A percentile compares a stretch with the other conserved stretches of the same genome.
phyloP scores from a whole-genome alignment of 2,329 filamentous ascomycete genomes.

The Ophiosphaerella korrae region DNA sequence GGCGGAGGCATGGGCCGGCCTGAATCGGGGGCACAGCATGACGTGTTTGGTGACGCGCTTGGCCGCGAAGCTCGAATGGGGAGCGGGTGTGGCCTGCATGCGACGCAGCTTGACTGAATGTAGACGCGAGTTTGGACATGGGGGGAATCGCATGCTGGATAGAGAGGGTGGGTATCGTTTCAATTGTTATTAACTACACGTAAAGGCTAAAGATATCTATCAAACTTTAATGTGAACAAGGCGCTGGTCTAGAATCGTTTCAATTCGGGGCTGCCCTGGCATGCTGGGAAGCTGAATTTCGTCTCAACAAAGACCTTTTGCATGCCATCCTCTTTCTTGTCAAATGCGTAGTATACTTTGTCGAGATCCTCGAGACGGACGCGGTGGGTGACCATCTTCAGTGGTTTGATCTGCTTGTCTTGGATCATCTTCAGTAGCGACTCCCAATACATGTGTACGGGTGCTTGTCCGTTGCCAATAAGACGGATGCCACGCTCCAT shows the following conservation, averaged over 20 bases:
- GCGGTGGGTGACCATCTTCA: conserved; percentile 82
- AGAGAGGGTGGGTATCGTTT: not conserved
- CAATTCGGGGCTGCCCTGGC: conserved; percentile 56
- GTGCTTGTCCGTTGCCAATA: conserved; percentile 71
- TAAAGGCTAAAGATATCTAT: too few species aligned
- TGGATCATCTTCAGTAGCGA: conserved; percentile 72
- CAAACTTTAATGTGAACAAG: too few species aligned
- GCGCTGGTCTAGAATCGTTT: conserved; percentile 47
- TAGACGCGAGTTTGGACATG: too few species aligned
- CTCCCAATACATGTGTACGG: conserved; percentile 84
- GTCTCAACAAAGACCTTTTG: conserved; percentile 79
- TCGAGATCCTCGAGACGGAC: conserved; percentile 59
- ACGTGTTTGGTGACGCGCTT: too few species aligned
- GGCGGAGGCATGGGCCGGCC: too few species aligned
- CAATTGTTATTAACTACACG: not conserved
- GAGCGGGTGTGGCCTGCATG: too few species aligned
- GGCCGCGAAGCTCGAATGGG: too few species aligned
- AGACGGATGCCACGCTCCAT: conserved; percentile 88
- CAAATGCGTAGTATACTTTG: conserved; percentile 64
- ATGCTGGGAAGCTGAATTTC: conserved; percentile 59
- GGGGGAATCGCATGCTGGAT: too few species aligned
- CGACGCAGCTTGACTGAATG: too few species aligned
- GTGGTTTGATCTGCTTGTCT: conserved; percentile 70
- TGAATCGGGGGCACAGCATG: too few species aligned
- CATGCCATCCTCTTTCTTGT: conserved; percentile 74